Base-by-base conservation (phyloP, 495 filamentous ascomycete species). In the Podospora fimiseda region DNA sequence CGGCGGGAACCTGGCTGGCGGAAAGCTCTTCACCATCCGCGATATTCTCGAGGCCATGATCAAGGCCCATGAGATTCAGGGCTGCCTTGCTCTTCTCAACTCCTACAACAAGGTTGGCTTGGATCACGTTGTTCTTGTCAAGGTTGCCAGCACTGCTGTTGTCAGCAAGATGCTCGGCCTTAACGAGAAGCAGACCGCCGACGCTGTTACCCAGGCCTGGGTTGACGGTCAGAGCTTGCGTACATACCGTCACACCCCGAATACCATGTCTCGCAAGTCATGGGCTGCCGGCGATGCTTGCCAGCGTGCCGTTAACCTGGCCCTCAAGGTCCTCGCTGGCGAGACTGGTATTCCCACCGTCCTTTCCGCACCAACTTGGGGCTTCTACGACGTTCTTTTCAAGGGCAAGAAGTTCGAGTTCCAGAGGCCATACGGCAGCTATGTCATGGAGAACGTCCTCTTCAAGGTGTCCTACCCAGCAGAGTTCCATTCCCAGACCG, bases 381-480 rank as follows among this genome's bases (percentile, higher is more conserved):
- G 93, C 41, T 98, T 96, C 81, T 98, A 98, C 70, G 93, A 98
- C 67, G 90, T 96, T 50, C 78, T 92, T 50, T 98, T 98, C 79
- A 89, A 91, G 77, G 89, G 89, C 72, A 87, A 92, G 65, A 88
- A 87, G 67, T 98, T 98, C 72, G 73, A 88, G 68, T 97, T 96
- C 80, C 93, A 98, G 75, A 83, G 93, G 44, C 83, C 84, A 41
- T 98, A 97, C 65, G 93, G 91, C 60, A 92, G 86, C 79, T 98
- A 98, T 69, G 94, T 98, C 50, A 98, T 98, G 93, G 93, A 98
- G 82, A 98, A 97, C 67, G 88, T 98, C 43, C 86, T 98, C 43
- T 98, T 98, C 81, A 98, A 98, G 80, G 94, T 98, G 38, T 98
- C 93, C 24, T 96, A 95, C 67, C 90, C 90, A 64, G 93, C 93